Evolutionary conservation across 208 protist species (phyloP).

Genomic region (Porcisia deanei): DNA sequence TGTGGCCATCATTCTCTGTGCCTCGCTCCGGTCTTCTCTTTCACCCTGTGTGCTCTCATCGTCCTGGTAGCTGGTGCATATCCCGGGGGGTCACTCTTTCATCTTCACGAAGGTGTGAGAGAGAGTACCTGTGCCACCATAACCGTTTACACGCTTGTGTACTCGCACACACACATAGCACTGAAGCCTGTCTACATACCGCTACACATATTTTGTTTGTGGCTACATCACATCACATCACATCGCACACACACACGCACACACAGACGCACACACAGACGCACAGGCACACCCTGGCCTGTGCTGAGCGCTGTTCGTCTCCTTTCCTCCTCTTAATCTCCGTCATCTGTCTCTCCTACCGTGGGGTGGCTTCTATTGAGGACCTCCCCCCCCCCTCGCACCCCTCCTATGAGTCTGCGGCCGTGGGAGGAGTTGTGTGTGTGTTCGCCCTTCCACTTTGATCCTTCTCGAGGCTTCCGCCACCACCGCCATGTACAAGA

Average conservation of each 20-base stretch:
- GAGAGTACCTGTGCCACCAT: too few species aligned
- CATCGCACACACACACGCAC: neutral
- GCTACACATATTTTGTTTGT: too few species aligned
- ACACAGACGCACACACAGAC: neutral
- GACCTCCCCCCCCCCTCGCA: neutral
- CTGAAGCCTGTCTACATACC: too few species aligned
- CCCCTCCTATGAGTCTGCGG: neutral
- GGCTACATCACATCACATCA: too few species aligned
- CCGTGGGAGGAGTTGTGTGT: neutral
- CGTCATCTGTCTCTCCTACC: neutral
- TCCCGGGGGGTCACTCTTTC: too few species aligned
- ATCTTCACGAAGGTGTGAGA: too few species aligned
- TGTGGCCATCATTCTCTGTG: too few species aligned
- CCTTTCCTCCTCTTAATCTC: neutral
- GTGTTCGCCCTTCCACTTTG: neutral
- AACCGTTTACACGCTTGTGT: neutral
- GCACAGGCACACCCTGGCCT: neutral
- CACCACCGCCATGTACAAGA: constrained; percentile 84
- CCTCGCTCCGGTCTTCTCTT: neutral
- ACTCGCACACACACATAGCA: neutral
- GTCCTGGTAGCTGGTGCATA: too few species aligned
- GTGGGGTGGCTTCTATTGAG: neutral
- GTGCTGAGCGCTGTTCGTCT: neutral
- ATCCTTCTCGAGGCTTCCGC: neutral
- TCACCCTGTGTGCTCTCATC: neutral